Evolutionary conservation across 768 basidiomycete species (phyloP).

Genomic region (Chalciporus sphaerocephalus): DNA sequence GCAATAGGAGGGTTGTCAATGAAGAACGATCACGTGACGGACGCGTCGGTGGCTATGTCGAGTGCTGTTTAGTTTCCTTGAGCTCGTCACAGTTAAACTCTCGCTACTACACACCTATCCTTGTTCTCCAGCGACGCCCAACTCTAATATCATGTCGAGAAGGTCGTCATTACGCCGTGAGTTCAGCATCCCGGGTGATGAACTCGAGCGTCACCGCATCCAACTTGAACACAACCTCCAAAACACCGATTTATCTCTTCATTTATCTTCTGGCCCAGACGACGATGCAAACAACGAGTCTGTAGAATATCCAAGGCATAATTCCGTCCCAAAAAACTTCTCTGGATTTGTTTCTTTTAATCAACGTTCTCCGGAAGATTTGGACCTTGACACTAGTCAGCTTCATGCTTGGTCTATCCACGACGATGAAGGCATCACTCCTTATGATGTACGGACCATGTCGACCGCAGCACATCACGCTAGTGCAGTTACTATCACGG

Average conservation of each 20-base stretch:
- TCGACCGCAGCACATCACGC: conserved; percentile 90
- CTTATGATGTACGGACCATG: conserved; percentile 64
- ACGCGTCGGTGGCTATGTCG: conserved; percentile 20
- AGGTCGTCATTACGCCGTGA: conserved; percentile 32
- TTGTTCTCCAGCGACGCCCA: conserved; percentile 14
- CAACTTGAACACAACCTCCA: conserved; percentile 77
- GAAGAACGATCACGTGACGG: conserved; percentile 25
- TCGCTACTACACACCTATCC: too few species aligned
- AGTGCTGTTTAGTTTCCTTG: conserved; percentile 20
- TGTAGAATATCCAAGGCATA: conserved; percentile 71
- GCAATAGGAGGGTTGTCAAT: conserved; percentile 5
- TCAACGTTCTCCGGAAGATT: conserved; percentile 50
- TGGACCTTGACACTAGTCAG: conserved; percentile 50
- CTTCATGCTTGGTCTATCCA: conserved; percentile 59
- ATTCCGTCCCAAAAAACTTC: conserved; percentile 53
- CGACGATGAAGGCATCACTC: conserved; percentile 62
- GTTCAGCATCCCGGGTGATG: conserved; percentile 63
- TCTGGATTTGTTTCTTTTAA: conserved; percentile 60
- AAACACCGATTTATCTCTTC: conserved; percentile 66
- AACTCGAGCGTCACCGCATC: conserved; percentile 71
- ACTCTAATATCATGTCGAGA: conserved; percentile 23
- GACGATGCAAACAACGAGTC: conserved; percentile 42
- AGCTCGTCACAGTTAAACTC: conserved; percentile 3
- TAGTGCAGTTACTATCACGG: conserved; percentile 79
- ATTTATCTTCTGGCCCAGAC: conserved; percentile 53